Percentiles rank a stretch among this genome's conserved stretches.
Conservation (phyloP, 2,329 filamentous ascomycete genomes). For the Neurospora sp. region DNA sequence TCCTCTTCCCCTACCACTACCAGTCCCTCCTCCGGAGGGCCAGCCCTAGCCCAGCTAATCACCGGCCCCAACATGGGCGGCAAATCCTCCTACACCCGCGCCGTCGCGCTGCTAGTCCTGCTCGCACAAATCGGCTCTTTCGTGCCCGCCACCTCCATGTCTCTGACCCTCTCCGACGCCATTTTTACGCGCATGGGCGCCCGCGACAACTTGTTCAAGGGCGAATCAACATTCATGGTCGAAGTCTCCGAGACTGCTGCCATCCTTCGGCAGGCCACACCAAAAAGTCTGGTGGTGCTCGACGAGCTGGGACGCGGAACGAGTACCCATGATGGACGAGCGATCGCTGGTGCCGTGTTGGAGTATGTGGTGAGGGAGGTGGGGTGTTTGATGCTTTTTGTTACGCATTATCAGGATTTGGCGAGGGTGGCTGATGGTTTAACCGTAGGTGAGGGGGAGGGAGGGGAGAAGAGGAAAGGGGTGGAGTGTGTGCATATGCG, state of each 20-base stretch:
- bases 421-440: constrained; percentile 59
- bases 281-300: constrained; percentile 76
- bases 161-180: constrained; percentile 75
- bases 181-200: constrained; percentile 95
- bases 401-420: constrained; percentile 93
- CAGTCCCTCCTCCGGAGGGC: background rate
- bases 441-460: background rate
- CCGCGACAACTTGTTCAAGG: constrained; percentile 89
- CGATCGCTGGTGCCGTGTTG: constrained; percentile 87
- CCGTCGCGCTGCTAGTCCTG: constrained; percentile 81
- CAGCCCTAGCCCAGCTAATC: constrained; percentile 63
- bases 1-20: background rate
- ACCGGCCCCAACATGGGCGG: constrained; percentile 99
- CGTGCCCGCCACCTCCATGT: constrained; percentile 68
- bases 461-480: constrained; percentile 6
- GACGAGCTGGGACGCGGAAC: constrained; percentile 93
- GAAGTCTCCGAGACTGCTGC: constrained; percentile 87
- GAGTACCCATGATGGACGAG: constrained; percentile 89
- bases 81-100: constrained; percentile 94
- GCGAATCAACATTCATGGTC: constrained; percentile 96
- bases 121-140: constrained; percentile 94
- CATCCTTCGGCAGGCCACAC: constrained; percentile 81
- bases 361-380: constrained; percentile 70
- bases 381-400: constrained; percentile 78
- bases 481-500: constrained; percentile 92